Percentiles rank a stretch among this genome's conserved stretches.
These are phyloP conservation scores for Heritiera littoralis DNA, from an alignment of 345 rosid genomes.

Conservation along the genomic window DNA sequence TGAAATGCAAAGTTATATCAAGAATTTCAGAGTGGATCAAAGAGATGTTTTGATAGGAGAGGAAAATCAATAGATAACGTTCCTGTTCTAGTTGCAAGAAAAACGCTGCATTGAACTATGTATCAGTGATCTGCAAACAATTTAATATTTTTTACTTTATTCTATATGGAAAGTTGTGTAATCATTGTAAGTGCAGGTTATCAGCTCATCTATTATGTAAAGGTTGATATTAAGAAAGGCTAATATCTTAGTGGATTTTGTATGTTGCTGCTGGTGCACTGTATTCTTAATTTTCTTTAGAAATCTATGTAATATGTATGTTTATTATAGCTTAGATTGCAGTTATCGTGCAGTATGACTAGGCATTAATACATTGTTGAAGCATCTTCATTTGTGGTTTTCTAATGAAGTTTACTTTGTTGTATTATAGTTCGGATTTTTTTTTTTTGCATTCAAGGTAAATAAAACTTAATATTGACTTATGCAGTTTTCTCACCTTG, in stretches of 20 bases:
- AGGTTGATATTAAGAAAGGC: background rate
- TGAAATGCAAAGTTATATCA: background rate
- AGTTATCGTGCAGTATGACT: background rate
- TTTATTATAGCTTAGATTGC: background rate
- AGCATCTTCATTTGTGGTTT: background rate
- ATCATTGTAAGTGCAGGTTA: background rate
- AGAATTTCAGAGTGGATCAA: background rate
- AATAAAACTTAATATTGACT: background rate
- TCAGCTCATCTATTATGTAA: background rate
- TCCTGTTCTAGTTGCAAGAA: background rate
- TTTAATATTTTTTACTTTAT: background rate
- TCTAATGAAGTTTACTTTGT: background rate
- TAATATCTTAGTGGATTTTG: background rate
- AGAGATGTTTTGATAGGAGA: background rate
- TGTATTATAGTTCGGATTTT: background rate
- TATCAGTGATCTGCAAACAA: background rate
- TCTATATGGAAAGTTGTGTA: background rate
- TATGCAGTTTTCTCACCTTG: slow-evolving; percentile 87
- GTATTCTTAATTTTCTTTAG: background rate
- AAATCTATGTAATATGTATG: background rate
- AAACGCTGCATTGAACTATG: background rate
- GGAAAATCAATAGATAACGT: background rate
- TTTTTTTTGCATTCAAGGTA: background rate
- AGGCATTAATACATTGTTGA: background rate
- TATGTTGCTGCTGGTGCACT: background rate